Base-by-base conservation (phyloP, 2,329 filamentous ascomycete genomes). In the Colletotrichum liriopes region DNA sequence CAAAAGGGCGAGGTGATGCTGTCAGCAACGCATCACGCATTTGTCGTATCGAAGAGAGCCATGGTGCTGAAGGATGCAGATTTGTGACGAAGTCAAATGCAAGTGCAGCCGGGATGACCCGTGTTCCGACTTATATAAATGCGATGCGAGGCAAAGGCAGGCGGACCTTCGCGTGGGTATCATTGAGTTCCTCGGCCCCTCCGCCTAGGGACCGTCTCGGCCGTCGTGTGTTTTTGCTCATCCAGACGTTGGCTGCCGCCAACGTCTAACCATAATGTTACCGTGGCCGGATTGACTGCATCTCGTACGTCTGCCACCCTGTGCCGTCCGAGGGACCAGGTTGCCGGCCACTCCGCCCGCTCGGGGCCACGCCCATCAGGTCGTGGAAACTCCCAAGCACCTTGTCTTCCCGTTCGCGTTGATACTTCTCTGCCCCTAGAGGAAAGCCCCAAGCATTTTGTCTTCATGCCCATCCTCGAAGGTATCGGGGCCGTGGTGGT, bases 401-500 rank as follows among this genome's bases (percentile, higher is more conserved):
- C 47, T 72, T 72, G 45, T 72, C 70, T 52, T 72, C 70, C 3
- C 54, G 70, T 59, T 70, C 70, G 6, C 45, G 65, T n/a, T 55
- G 43, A 49, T 64, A 69, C 7, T 67, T 32, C 29, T 72, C 65
- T n/a, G 66, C 39, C 23, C 59, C 70, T 2, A 65, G 59, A 39
- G 67, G 65, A 6, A 54, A 72, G 5, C 43, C 54, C 70, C 70
- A 3, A 72, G 65, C 45, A 72, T 67, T 20, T 72, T 72, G 65
- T 61, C 70, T 49, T 72, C 70, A 23, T 72, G 70, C 9, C 67
- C 65, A 37, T 67, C 65, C 49, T 54, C 68, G 51, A 71, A 71
- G 5, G 68, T 71, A 12, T 72, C 70, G 16, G 70, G 70, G 14
- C 70, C 70, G 8, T 72, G 65, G n/a, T 72, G 70, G 32, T 72